A percentile compares a stretch with the other conserved stretches of the same genome.
phyloP scores from a whole-genome alignment of 2,329 filamentous ascomycete species.

The Mycosphaerella sp. region DNA sequence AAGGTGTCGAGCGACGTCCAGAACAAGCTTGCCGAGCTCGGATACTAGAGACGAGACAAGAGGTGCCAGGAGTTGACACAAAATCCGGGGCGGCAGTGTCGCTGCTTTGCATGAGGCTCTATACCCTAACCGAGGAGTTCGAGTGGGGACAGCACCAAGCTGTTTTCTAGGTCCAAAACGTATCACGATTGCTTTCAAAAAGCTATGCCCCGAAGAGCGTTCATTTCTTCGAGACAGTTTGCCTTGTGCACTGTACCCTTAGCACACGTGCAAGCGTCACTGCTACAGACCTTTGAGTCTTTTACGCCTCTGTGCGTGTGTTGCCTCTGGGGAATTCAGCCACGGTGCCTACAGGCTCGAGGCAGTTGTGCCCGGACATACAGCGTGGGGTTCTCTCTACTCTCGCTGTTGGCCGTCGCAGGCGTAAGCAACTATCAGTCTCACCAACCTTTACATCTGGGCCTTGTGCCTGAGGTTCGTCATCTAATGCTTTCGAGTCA shows the following conservation, averaged over 20 bases:
- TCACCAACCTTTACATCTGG: too few species aligned
- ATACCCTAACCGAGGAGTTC: conserved; percentile 1
- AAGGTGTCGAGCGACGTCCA: conserved; percentile 78
- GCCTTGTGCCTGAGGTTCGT: too few species aligned
- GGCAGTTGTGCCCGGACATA: too few species aligned
- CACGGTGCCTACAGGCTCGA: too few species aligned
- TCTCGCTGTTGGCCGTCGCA: too few species aligned
- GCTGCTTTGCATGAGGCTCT: conserved; percentile 12
- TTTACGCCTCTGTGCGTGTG: conserved; percentile 10
- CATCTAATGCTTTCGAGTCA: too few species aligned
- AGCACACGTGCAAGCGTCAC: conserved; percentile 6
- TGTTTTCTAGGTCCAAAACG: conserved; percentile 6
- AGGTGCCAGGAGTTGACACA: conserved; percentile 8
- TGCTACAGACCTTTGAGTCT: conserved; percentile 6
- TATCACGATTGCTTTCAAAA: conserved; percentile 12
- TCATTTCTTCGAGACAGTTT: conserved; percentile 12
- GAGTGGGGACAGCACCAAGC: neutral
- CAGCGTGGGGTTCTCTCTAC: too few species aligned
- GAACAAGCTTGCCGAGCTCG: conserved; percentile 80
- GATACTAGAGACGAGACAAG: conserved; percentile 62
- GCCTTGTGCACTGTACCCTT: conserved; percentile 6
- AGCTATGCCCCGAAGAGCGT: conserved; percentile 12
- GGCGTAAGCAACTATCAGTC: too few species aligned
- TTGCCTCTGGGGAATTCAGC: conserved; percentile 1
- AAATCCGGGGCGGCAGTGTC: neutral